Evolutionary conservation across 495 filamentous ascomycete genomes (phyloP).

Genomic region (Penicillium egyptiacum): DNA sequence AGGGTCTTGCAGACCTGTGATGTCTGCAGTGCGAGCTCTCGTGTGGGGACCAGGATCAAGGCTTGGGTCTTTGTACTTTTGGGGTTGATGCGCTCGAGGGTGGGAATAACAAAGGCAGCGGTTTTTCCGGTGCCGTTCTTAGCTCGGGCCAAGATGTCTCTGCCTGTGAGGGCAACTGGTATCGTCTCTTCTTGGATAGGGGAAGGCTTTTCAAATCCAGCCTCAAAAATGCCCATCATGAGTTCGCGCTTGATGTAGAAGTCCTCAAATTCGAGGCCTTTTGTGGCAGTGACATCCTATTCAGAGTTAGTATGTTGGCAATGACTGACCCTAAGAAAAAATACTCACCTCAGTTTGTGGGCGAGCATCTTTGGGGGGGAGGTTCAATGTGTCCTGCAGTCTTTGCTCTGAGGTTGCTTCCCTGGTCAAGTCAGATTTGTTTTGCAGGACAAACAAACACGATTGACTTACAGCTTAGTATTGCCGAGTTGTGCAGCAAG

Average conservation of each 20-base stretch:
- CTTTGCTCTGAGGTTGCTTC: slow-evolving; percentile 59
- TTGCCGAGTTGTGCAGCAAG: slow-evolving; percentile 70
- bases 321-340: slow-evolving; percentile 4
- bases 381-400: slow-evolving; percentile 77
- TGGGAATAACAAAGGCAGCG: slow-evolving; percentile 94
- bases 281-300: slow-evolving; percentile 95
- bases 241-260: slow-evolving; percentile 92
- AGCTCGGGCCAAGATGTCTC: slow-evolving; percentile 92
- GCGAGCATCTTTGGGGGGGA: slow-evolving; percentile 79
- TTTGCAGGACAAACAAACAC: not conserved
- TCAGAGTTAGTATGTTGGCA: slow-evolving; percentile 20
- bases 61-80: slow-evolving; percentile 94
- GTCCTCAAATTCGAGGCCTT: slow-evolving; percentile 96
- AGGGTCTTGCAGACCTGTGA: slow-evolving; percentile 98
- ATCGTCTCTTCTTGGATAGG: slow-evolving; percentile 99
- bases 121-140: slow-evolving; percentile 99
- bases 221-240: slow-evolving; percentile 98
- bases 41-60: slow-evolving; percentile 90
- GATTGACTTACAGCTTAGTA: slow-evolving; percentile 62
- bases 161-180: slow-evolving; percentile 89
- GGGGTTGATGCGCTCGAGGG: slow-evolving; percentile 91
- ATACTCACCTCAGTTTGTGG: slow-evolving; percentile 85
- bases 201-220: slow-evolving; percentile 97
- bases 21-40: slow-evolving; percentile 97
- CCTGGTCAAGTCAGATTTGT: slow-evolving; percentile 32